Conservation (phyloP, 2,329 filamentous ascomycete species). For the Lizonia empirigonia region DNA sequence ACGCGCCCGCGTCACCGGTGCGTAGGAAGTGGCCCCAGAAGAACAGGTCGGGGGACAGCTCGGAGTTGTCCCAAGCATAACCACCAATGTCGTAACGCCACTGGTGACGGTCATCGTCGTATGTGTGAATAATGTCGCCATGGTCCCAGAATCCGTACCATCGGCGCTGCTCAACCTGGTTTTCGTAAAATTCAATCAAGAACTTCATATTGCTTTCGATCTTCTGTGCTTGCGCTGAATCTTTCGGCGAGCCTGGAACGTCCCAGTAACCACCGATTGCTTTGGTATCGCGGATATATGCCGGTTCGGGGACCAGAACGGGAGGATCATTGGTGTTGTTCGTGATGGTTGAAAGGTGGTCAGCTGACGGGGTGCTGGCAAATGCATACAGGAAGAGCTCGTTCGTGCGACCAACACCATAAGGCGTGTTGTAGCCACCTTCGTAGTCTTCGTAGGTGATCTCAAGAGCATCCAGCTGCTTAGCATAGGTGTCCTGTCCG, state of each 20-base stretch:
- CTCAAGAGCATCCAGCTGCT: constrained; percentile 65
- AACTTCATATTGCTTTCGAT: constrained; percentile 63
- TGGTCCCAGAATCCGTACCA: constrained; percentile 70
- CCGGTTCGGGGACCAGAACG: constrained; percentile 55
- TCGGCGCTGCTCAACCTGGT: constrained; percentile 61
- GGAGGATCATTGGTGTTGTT: constrained; percentile 59
- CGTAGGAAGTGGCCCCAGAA: constrained; percentile 68
- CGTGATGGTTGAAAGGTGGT: constrained; percentile 53
- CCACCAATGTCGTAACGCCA: constrained; percentile 70
- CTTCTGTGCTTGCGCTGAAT: constrained; percentile 29
- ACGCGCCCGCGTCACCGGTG: constrained; percentile 63
- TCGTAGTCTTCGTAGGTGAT: constrained; percentile 70
- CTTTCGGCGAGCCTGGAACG: constrained; percentile 46
- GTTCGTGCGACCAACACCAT: constrained; percentile 64
- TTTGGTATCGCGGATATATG: constrained; percentile 58
- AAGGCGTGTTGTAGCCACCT: constrained; percentile 59
- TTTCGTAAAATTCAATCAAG: constrained; percentile 61
- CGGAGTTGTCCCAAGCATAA: constrained; percentile 69
- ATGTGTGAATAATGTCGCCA: constrained; percentile 68
- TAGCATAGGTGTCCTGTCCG: constrained; percentile 60
- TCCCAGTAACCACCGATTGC: constrained; percentile 64
- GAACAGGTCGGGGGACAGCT: constrained; percentile 66
- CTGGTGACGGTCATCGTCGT: constrained; percentile 62
- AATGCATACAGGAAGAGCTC: constrained; percentile 62
- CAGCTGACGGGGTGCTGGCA: constrained; percentile 57